Base-by-base conservation (phyloP, 169 alveolate genomes). In the Plasmodium malariae region DNA sequence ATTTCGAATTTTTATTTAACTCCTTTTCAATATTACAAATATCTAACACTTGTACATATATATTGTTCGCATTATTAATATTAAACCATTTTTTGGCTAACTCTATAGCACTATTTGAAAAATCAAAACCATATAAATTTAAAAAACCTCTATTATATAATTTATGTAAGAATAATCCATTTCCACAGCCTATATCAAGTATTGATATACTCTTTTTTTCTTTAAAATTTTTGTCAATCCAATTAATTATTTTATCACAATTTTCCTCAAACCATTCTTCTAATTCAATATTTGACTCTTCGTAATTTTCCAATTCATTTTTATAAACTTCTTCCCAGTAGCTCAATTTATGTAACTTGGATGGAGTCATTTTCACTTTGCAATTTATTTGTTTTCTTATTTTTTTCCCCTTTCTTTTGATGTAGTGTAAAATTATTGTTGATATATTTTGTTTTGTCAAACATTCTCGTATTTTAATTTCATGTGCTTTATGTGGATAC, bases 141-240 rank as follows among this genome's bases (percentile, higher is more conserved):
- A 26, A 11, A 45, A 92, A 92, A 14, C 92, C 94, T 37, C 62
- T 62, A 48, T 74, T 43, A 17, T 57, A 73, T 36, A 91, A 36
- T 28, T 91, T 87, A 43, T 83, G 62, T 40, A 93, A 76, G 65
- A 93, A 93, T 70, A 88, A 14, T 7, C 96, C 95, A 51, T 88
- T 83, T 4, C 96, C 96, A 36, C 94, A 93, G 11, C 96, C 96
- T 21, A 93, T 57, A 85, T 93, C 96, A 54, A 93, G 72, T 21
- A 93, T 48, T 24, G 78, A 3, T 6, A 87, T 63, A 48, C 70
- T 36, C 26, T 87, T 62, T 34, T 80, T 21, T 17, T 85, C 45
- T 0, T 17, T 57, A 55, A 63, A 87, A 17, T 73, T 51, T 6
- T 69, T 74, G 26, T 67, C 68, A 51, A 87, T 43, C 78, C 80